These are phyloP conservation scores for Malbranchea zuffiana DNA, from an alignment of 2,329 filamentous ascomycete genomes.

Conservation along the genomic window DNA sequence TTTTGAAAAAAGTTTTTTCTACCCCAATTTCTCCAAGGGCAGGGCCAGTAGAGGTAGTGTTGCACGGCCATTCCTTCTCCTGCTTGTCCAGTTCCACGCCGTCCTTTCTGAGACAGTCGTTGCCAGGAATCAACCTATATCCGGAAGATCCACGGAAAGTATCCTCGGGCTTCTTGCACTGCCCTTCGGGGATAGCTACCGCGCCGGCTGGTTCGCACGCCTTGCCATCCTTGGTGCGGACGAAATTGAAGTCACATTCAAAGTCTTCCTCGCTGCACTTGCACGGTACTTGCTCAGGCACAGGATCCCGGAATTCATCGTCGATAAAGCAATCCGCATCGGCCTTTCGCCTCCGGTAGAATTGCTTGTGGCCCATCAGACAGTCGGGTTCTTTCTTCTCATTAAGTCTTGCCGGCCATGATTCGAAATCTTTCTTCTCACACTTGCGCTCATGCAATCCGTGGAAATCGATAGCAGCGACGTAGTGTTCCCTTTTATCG, in stretches of 20 bases:
- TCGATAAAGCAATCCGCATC: slow-evolving; percentile 82
- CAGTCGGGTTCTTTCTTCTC: slow-evolving; percentile 72
- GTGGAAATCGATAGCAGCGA: slow-evolving; percentile 74
- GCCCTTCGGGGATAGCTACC: slow-evolving; percentile 56
- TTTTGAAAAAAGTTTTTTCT: slow-evolving; percentile 53
- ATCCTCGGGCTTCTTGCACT: slow-evolving; percentile 60
- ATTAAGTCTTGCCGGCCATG: slow-evolving; percentile 77
- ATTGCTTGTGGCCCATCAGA: slow-evolving; percentile 92
- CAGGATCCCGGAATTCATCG: slow-evolving; percentile 68
- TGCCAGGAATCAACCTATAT: slow-evolving; percentile 81
- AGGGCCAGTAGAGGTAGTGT: slow-evolving; percentile 45
- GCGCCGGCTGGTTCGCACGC: slow-evolving; percentile 57
- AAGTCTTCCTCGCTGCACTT: slow-evolving; percentile 77
- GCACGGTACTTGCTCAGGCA: slow-evolving; percentile 60
- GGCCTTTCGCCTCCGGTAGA: slow-evolving; percentile 73
- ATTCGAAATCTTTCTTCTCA: slow-evolving; percentile 64
- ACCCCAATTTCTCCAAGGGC: slow-evolving; percentile 56
- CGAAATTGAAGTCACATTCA: slow-evolving; percentile 93
- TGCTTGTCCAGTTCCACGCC: slow-evolving; percentile 58
- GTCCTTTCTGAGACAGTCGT: slow-evolving; percentile 53
- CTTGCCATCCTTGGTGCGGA: slow-evolving; percentile 52
- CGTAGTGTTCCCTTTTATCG: slow-evolving; percentile 42
- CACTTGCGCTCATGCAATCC: slow-evolving; percentile 72
- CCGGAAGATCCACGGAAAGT: slow-evolving; percentile 79
- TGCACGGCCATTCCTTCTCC: slow-evolving; percentile 62